Conservation (phyloP, 805 yeast genomes). For the Priceomyces fermenticarens region DNA sequence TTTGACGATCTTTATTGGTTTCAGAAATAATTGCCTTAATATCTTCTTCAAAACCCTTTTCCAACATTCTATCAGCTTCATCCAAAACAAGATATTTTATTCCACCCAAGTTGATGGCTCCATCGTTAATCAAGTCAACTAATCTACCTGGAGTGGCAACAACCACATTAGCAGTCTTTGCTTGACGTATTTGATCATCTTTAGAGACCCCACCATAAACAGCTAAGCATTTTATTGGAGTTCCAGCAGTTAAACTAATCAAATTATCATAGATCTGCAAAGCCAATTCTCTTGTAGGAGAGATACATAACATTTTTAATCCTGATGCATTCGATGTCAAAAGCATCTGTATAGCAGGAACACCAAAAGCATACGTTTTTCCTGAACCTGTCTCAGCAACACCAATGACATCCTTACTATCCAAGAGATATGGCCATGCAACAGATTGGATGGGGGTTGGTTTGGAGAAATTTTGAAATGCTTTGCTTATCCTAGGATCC, state of each 20-base stretch:
- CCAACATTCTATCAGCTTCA: conserved; percentile 99
- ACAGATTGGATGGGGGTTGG: conserved; percentile 97
- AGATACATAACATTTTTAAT: conserved; percentile 75
- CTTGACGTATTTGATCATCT: conserved; percentile 76
- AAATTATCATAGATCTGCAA: conserved; percentile 88
- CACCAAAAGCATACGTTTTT: conserved; percentile 95
- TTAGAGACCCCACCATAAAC: conserved; percentile 98
- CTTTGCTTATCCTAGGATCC: conserved; percentile 54
- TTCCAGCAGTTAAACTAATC: conserved; percentile 57
- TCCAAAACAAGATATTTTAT: conserved; percentile 84
- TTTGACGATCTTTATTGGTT: conserved; percentile 65
- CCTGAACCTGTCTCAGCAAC: conserved; percentile 99
- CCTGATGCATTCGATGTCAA: conserved; percentile 45
- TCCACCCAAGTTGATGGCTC: conserved; percentile 63
- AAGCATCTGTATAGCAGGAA: conserved; percentile 86
- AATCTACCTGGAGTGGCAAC: conserved; percentile 99
- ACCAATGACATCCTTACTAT: conserved; percentile 85
- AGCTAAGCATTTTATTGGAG: conserved; percentile 71
- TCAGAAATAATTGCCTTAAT: conserved; percentile 76
- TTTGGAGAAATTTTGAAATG: conserved; percentile 68
- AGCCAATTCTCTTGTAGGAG: conserved; percentile 98
- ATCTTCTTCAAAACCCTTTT: conserved; percentile 97
- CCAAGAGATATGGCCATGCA: conserved; percentile 87
- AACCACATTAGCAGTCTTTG: conserved; percentile 69
- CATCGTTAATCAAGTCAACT: conserved; percentile 86